Conservation (phyloP, 1,284 basidiomycete genomes). For the Ganoderma multipileum region DNA sequence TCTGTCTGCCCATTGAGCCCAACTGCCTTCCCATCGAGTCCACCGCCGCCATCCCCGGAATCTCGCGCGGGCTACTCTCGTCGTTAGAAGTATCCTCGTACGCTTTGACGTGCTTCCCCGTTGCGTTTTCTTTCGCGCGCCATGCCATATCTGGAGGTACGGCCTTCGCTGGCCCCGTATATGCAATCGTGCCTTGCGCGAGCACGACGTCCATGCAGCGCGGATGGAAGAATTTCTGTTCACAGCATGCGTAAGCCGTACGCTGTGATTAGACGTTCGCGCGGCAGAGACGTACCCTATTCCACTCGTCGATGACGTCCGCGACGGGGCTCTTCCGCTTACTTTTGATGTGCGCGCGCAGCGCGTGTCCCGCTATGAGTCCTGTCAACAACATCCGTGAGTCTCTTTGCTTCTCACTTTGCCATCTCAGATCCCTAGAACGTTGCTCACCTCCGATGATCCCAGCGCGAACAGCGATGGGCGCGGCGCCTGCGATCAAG, state of each 20-base stretch:
- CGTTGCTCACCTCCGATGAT: slow-evolving; percentile 14
- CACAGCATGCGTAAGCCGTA: too few relatives aligned
- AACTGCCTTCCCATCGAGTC: neutral
- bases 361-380: slow-evolving; percentile 12
- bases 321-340: slow-evolving; percentile 26
- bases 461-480: slow-evolving; percentile 11
- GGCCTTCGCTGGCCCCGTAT: slow-evolving; percentile 15
- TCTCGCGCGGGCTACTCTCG: neutral
- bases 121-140: neutral
- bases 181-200: slow-evolving; percentile 24
- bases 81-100: slow-evolving; percentile 17
- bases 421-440: neutral
- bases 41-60: neutral
- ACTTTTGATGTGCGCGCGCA: slow-evolving; percentile 18
- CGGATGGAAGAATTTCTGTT: slow-evolving; percentile 33
- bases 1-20: neutral
- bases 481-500: slow-evolving; percentile 20
- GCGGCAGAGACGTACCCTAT: slow-evolving; percentile 14
- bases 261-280: neutral
- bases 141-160: slow-evolving; percentile 15
- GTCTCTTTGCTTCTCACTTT: neutral
- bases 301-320: slow-evolving; percentile 30
- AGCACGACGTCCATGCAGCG: slow-evolving; percentile 31
- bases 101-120: slow-evolving; percentile 9
- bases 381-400: slow-evolving; percentile 6